These are phyloP conservation scores for Solanum chmielewskii DNA, from an alignment of 257 asterid species.

Conservation along the genomic window DNA sequence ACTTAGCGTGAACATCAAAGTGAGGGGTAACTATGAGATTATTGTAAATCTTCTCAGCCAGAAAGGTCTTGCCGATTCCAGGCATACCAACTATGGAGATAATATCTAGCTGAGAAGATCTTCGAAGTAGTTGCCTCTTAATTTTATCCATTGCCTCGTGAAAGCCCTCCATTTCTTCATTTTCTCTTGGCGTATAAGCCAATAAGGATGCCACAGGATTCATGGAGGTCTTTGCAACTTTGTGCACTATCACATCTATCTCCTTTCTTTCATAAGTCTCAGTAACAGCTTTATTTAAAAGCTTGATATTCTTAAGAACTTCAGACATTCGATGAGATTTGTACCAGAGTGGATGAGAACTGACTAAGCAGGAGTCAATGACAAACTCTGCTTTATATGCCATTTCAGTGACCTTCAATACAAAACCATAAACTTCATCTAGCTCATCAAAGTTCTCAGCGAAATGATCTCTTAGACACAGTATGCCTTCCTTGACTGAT, in stretches of 20 bases:
- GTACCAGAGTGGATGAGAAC: background rate
- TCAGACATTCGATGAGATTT: background rate
- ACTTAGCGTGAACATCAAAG: background rate
- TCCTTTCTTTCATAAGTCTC: background rate
- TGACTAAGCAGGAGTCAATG: background rate
- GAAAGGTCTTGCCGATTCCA: background rate
- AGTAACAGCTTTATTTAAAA: background rate
- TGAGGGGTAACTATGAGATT: background rate
- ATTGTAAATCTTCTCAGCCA: background rate
- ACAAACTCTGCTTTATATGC: background rate
- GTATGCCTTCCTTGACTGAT: background rate
- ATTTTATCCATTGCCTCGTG: background rate
- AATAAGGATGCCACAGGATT: background rate
- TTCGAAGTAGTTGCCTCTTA: background rate
- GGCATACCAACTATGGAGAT: conserved; percentile 7
- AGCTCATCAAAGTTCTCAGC: too few relatives aligned
- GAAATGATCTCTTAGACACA: too few relatives aligned
- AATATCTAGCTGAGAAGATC: background rate
- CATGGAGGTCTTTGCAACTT: background rate
- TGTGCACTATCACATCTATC: background rate
- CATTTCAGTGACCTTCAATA: too few relatives aligned
- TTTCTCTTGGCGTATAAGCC: background rate
- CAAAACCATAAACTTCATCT: too few relatives aligned
- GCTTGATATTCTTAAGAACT: background rate
- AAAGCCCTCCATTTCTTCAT: background rate